Evolutionary conservation across 2,329 filamentous ascomycete species (phyloP).

Genomic region (Verticillium zaregamsianum): DNA sequence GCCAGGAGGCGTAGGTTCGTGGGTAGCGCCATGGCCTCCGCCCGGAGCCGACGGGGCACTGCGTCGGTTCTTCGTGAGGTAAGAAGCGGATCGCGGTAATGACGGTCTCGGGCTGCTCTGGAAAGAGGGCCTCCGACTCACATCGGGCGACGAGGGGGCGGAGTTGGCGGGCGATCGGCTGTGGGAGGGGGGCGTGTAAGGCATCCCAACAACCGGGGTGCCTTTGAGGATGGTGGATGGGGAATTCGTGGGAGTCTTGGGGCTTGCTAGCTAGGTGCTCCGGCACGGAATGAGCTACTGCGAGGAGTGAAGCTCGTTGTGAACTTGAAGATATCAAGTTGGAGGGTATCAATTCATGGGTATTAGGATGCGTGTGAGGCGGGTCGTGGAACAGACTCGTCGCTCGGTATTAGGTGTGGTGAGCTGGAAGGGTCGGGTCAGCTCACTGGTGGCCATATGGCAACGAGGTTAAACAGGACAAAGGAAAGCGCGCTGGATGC

Average conservation of each 20-base stretch:
- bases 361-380: neutral
- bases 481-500: conserved; percentile 1
- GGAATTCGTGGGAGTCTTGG: conserved; percentile 2
- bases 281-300: neutral
- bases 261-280: neutral
- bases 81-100: conserved; percentile 62
- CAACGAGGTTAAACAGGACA: neutral
- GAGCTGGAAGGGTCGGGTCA: conserved; percentile 1
- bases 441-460: neutral
- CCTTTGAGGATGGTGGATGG: neutral
- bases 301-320: conserved; percentile 2
- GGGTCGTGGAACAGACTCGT: conserved; percentile 2
- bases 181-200: conserved; percentile 79
- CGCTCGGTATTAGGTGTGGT: neutral
- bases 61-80: conserved; percentile 60
- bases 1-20: conserved; percentile 41
- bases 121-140: conserved; percentile 56
- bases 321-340: neutral
- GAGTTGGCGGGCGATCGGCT: conserved; percentile 56
- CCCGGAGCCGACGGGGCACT: conserved; percentile 41
- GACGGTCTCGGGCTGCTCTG: conserved; percentile 45
- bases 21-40: conserved; percentile 22
- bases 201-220: conserved; percentile 55
- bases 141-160: conserved; percentile 49
- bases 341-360: neutral